Conservation (phyloP, 2,329 filamentous ascomycete species). For the Cytospora chrysosperma region DNA sequence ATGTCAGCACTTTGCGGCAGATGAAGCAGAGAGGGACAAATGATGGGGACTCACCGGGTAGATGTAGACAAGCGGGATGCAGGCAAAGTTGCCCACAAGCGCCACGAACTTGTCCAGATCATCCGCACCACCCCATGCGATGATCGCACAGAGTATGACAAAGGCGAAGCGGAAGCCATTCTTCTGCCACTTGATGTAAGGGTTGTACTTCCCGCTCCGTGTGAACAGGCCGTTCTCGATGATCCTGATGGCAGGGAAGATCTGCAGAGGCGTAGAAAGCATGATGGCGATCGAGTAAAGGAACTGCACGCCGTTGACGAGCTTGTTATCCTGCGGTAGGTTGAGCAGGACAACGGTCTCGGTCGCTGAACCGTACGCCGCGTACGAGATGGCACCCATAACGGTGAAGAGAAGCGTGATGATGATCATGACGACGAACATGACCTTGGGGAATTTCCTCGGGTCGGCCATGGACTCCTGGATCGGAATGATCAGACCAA, state of each 20-base stretch:
- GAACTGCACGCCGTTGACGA: conserved; percentile 95
- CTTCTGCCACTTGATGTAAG: conserved; percentile 99
- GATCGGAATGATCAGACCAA: conserved; percentile 95
- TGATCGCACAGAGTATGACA: conserved; percentile 78
- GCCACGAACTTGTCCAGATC: conserved; percentile 97
- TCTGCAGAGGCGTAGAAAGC: conserved; percentile 89
- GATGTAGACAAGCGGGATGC: conserved; percentile 94
- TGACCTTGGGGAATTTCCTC: conserved; percentile 83
- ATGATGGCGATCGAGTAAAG: conserved; percentile 98
- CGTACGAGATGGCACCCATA: conserved; percentile 92
- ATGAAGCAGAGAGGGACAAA: neutral
- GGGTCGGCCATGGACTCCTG: conserved; percentile 96
- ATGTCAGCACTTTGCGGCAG: conserved; percentile 33
- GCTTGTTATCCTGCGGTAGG: conserved; percentile 89
- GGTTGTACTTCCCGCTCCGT: conserved; percentile 93
- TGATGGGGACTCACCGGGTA: conserved; percentile 75
- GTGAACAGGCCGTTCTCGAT: conserved; percentile 93
- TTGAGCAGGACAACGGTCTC: conserved; percentile 97
- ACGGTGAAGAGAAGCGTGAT: conserved; percentile 88
- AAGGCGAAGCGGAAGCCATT: conserved; percentile 94
- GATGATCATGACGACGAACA: conserved; percentile 89
- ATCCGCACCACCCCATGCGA: conserved; percentile 90
- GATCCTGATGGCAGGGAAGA: conserved; percentile 97
- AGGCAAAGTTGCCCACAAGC: conserved; percentile 94
- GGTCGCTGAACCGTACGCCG: conserved; percentile 90